phyloP scores from a whole-genome alignment of 2,329 filamentous ascomycete species.

The Thielaviopsis ethacetica region DNA sequence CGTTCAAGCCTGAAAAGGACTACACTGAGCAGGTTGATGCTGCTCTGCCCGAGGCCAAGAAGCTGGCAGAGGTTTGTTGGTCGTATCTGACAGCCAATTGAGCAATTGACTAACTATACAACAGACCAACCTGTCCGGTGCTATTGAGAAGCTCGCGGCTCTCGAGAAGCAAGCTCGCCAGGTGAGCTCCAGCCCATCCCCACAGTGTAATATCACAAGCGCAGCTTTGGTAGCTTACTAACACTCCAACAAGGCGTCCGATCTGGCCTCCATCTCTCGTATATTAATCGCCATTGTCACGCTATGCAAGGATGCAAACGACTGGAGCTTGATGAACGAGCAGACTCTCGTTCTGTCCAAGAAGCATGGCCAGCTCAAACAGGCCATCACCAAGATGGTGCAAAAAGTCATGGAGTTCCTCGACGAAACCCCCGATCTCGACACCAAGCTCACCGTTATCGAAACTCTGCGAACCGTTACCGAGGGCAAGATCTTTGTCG shows the following conservation, averaged over 20 bases:
- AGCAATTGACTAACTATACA: neutral
- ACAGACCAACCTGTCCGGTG: conserved; percentile 63
- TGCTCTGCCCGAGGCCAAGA: conserved; percentile 77
- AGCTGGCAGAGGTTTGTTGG: conserved; percentile 63
- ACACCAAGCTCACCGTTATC: conserved; percentile 84
- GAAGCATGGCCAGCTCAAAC: conserved; percentile 99
- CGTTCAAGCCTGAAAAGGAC: conserved; percentile 94
- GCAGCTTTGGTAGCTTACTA: conserved; percentile 14
- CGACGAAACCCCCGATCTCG: conserved; percentile 66
- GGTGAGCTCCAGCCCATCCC: conserved; percentile 31
- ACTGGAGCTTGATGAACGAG: conserved; percentile 93
- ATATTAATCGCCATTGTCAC: conserved; percentile 78
- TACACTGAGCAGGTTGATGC: conserved; percentile 92
- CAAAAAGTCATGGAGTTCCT: conserved; percentile 89
- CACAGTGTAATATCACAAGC: conserved; percentile 13
- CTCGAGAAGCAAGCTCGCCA: conserved; percentile 97
- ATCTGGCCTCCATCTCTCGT: conserved; percentile 87
- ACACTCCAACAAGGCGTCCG: conserved; percentile 59
- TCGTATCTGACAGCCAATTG: conserved; percentile 13
- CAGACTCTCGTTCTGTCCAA: conserved; percentile 92
- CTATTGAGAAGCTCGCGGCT: conserved; percentile 80
- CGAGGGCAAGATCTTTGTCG: conserved; percentile 99
- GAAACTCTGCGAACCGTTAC: conserved; percentile 92
- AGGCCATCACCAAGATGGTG: conserved; percentile 97
- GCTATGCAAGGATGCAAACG: conserved; percentile 79